Evolutionary conservation across 495 filamentous ascomycete genomes (phyloP).

Genomic region (Xylaria acuta): DNA sequence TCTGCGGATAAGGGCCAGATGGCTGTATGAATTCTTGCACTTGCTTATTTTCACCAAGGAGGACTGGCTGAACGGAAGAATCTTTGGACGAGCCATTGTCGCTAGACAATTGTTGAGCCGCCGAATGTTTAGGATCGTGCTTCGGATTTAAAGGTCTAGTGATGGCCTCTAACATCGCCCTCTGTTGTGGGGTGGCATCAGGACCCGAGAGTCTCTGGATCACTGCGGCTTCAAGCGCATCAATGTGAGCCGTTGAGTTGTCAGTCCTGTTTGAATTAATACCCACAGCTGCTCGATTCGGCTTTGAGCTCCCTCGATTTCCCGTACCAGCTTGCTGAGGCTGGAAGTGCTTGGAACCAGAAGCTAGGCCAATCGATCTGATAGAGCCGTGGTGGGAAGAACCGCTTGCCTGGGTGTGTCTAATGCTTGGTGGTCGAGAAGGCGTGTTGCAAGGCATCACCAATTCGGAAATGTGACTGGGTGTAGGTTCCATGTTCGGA

Average conservation of each 20-base stretch:
- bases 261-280: constrained; percentile 33
- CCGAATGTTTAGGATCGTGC: constrained; percentile 35
- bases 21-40: not conserved
- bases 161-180: constrained; percentile 17
- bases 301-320: constrained; percentile 12
- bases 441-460: constrained; percentile 25
- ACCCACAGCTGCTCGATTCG: constrained; percentile 23
- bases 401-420: constrained; percentile 27
- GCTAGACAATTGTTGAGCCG: constrained; percentile 18
- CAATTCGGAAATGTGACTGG: constrained; percentile 18
- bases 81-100: constrained; percentile 18
- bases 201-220: constrained; percentile 24
- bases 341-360: constrained; percentile 18
- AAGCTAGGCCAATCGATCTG: constrained; percentile 22
- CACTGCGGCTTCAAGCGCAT: constrained; percentile 32
- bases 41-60: not conserved
- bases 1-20: not conserved
- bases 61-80: not conserved
- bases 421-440: constrained; percentile 29
- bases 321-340: constrained; percentile 22
- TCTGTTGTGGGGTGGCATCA: constrained; percentile 18
- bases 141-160: constrained; percentile 32
- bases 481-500: constrained; percentile 29
- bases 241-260: constrained; percentile 18
- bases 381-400: constrained; percentile 32